A percentile compares a stretch with the other conserved stretches of the same genome.
phyloP scores from a whole-genome alignment of 108 stramenopile genomes.

The Fistulifera solaris region DNA sequence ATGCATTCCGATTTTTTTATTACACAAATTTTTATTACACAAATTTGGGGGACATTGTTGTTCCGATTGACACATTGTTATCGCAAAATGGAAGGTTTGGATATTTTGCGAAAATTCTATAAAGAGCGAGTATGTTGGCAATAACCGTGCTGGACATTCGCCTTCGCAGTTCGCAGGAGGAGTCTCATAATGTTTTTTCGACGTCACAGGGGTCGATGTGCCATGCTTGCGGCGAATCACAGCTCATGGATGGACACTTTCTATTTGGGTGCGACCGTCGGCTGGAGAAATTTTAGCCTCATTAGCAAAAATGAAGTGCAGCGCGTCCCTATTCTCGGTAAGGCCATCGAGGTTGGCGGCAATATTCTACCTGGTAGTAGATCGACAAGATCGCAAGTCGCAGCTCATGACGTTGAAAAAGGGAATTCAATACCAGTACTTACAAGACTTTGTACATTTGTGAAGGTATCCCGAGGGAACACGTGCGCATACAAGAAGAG shows the following conservation, averaged over 20 bases:
- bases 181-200: too few relatives aligned
- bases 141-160: too few relatives aligned
- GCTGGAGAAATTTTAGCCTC: conserved; percentile 88
- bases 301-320: conserved; percentile 78
- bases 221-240: conserved; percentile 89
- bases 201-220: conserved; percentile 47
- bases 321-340: conserved; percentile 75
- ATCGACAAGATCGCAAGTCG: conserved; percentile 56
- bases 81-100: conserved; percentile 44
- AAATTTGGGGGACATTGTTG: conserved; percentile 76
- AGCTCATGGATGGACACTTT: conserved; percentile 89
- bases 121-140: too few relatives aligned
- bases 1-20: too few relatives aligned
- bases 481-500: conserved; percentile 51
- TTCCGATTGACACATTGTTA: conserved; percentile 49
- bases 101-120: conserved; percentile 49
- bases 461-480: conserved; percentile 85
- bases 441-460: conserved; percentile 73
- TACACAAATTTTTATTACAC: conserved; percentile 54
- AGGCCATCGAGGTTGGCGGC: conserved; percentile 55
- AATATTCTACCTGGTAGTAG: conserved; percentile 81
- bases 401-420: conserved; percentile 67
- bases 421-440: conserved; percentile 77
- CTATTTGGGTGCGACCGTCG: conserved; percentile 67
- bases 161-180: too few relatives aligned